phyloP scores from a whole-genome alignment of 768 basidiomycete genomes.

The Naganishia randhawae region DNA sequence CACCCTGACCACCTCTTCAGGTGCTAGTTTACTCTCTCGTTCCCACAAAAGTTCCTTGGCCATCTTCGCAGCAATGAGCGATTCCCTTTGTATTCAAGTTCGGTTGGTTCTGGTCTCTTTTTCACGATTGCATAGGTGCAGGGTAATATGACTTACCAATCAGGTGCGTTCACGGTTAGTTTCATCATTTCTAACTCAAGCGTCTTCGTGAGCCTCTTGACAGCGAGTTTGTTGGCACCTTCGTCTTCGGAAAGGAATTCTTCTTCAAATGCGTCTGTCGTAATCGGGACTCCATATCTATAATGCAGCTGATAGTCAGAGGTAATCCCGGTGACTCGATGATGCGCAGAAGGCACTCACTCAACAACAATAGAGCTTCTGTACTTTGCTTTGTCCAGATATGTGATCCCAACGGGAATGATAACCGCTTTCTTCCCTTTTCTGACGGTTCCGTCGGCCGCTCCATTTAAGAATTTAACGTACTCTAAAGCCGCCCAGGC shows the following conservation, averaged over 20 bases:
- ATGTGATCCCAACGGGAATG: slow-evolving; percentile 82
- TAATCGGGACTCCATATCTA: slow-evolving; percentile 80
- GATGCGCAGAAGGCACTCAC: slow-evolving; percentile 32
- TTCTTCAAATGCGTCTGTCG: slow-evolving; percentile 66
- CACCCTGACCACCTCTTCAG: slow-evolving; percentile 75
- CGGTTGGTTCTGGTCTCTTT: background rate
- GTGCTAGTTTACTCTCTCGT: slow-evolving; percentile 66
- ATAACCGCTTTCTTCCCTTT: slow-evolving; percentile 59
- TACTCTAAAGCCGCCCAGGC: slow-evolving; percentile 95
- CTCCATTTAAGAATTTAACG: slow-evolving; percentile 62
- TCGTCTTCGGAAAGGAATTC: slow-evolving; percentile 71
- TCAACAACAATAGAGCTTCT: slow-evolving; percentile 70
- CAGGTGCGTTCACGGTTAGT: slow-evolving; percentile 83
- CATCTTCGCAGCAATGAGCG: slow-evolving; percentile 83
- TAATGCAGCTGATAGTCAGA: background rate
- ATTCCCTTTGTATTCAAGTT: slow-evolving; percentile 62
- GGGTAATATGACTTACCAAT: slow-evolving; percentile 61
- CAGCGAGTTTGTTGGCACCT: slow-evolving; percentile 69
- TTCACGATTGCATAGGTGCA: background rate
- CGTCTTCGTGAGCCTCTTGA: slow-evolving; percentile 74
- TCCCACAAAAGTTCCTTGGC: slow-evolving; percentile 91
- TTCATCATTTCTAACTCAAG: slow-evolving; percentile 69
- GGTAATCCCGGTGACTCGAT: background rate
- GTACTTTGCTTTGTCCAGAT: slow-evolving; percentile 94
- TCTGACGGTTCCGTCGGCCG: slow-evolving; percentile 33